Evolutionary conservation across 2,329 filamentous ascomycete genomes (phyloP).

Genomic region (Gaeumannomyces tritici): DNA sequence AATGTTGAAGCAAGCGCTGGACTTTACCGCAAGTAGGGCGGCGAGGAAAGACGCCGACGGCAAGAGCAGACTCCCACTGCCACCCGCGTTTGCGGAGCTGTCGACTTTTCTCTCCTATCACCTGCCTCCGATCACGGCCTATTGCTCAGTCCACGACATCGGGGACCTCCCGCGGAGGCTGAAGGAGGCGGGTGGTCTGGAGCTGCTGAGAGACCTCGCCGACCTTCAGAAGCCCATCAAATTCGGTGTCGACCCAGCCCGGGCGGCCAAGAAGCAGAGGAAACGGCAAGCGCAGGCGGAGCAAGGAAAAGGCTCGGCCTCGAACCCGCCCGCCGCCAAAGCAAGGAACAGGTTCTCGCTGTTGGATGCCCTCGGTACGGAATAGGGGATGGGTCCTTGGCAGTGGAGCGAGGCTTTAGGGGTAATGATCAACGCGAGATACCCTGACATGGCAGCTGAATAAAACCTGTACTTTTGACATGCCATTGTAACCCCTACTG

Average conservation of each 20-base stretch:
- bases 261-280: background rate
- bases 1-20: constrained; percentile 40
- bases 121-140: background rate
- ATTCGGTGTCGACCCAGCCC: background rate
- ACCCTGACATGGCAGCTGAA: too few species aligned
- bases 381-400: background rate
- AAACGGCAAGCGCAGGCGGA: background rate
- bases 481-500: too few species aligned
- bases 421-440: too few species aligned
- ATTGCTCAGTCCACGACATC: background rate
- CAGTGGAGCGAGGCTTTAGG: too few species aligned
- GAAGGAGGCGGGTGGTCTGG: background rate
- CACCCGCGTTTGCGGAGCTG: background rate
- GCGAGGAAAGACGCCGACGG: background rate
- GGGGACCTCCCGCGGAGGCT: constrained; percentile 1
- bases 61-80: background rate
- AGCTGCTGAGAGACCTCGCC: background rate
- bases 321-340: background rate
- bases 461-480: too few species aligned
- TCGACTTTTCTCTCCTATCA: background rate
- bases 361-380: background rate
- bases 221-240: background rate
- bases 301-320: background rate
- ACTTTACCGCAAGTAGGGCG: constrained; percentile 14
- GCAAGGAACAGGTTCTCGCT: constrained; percentile 1